These are phyloP conservation scores for Exophiala mesophila DNA, from an alignment of 2,329 filamentous ascomycete genomes.

Conservation along the genomic window DNA sequence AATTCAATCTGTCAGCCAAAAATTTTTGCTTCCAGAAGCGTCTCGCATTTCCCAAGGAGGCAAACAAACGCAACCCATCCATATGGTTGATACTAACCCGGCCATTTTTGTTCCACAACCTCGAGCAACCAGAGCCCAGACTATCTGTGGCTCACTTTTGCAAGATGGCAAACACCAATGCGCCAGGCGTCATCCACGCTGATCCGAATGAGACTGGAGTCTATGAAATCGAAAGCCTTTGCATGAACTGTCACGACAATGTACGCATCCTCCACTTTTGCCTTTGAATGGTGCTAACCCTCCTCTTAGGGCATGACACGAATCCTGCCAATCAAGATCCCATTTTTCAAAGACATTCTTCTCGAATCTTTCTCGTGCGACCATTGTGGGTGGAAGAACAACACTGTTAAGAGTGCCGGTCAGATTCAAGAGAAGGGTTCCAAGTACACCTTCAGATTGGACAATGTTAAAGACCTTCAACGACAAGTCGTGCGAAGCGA, in stretches of 20 bases:
- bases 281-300: constrained; percentile 13
- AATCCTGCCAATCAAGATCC: constrained; percentile 84
- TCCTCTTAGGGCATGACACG: constrained; percentile 70
- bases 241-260: constrained; percentile 81
- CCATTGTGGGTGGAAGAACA: constrained; percentile 83
- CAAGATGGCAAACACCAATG: constrained; percentile 11
- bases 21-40: constrained; percentile 17
- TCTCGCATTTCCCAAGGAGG: constrained; percentile 1
- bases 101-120: no score
- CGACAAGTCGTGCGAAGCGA: constrained; percentile 92
- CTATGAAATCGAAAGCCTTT: constrained; percentile 61
- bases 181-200: constrained; percentile 18
- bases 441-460: constrained; percentile 77
- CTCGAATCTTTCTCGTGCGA: constrained; percentile 95
- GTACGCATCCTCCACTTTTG: constrained; percentile 37
- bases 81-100: no score
- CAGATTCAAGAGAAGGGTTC: constrained; percentile 84
- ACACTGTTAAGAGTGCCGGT: constrained; percentile 88
- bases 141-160: no score
- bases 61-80: constrained; percentile 2
- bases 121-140: no score
- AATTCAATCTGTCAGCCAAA: not conserved
- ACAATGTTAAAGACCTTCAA: constrained; percentile 66
- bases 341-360: constrained; percentile 95
- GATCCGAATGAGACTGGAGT: constrained; percentile 31